Evolutionary conservation across 2,329 filamentous ascomycete species (phyloP).

Genomic region (Claviceps sp.): DNA sequence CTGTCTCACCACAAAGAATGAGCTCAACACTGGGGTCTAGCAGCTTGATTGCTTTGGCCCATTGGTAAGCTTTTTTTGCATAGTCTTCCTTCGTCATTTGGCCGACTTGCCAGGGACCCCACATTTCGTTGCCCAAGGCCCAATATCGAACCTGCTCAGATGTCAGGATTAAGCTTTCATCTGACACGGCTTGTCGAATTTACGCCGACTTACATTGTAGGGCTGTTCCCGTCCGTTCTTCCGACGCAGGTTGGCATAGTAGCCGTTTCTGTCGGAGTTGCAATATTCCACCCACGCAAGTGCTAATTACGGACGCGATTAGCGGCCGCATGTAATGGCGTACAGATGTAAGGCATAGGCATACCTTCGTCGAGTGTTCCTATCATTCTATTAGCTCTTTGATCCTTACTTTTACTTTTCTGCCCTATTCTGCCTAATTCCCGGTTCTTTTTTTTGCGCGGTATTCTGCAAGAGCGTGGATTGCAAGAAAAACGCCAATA

Average conservation of each 20-base stretch:
- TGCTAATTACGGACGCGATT: neutral
- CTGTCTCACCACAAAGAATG: neutral
- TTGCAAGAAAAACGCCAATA: neutral
- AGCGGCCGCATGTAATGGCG: neutral
- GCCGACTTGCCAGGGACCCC: neutral
- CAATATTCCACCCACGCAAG: neutral
- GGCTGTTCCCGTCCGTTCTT: constrained; percentile 1
- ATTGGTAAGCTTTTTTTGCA: neutral
- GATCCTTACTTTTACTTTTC: neutral
- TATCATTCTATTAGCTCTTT: neutral
- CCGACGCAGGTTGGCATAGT: neutral
- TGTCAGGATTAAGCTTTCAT: neutral
- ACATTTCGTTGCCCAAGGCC: neutral
- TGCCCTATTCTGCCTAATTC: neutral
- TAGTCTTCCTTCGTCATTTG: constrained; percentile 1
- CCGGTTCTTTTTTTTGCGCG: neutral
- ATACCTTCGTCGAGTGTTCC: neutral
- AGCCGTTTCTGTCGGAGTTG: neutral
- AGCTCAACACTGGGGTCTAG: neutral
- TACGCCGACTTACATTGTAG: neutral
- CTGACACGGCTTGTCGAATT: neutral
- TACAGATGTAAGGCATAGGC: neutral
- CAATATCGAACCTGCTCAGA: neutral
- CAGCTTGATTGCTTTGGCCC: neutral
- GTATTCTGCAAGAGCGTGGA: neutral